Evolutionary conservation across 805 yeast genomes (phyloP), one percentile per base, ranked within the genome.

Genomic region (Pichia phayaonensis): DNA sequence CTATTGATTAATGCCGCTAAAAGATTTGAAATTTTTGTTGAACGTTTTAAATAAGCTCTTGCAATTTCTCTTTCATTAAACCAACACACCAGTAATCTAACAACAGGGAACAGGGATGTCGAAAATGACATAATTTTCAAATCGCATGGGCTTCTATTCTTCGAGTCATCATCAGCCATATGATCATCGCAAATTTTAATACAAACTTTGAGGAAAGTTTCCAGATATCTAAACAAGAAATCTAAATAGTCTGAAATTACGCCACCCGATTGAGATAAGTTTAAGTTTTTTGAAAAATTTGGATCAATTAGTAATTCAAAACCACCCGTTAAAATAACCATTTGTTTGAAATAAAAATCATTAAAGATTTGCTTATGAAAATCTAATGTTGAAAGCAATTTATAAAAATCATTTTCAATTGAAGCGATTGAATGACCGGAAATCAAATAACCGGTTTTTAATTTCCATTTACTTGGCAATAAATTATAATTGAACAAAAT

Each of bases 41-140:
- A 58, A 40, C 61, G 60, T 29, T 58, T 29, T 62, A 70, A 21
- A 69, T 58, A 44, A 12, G 57, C 60, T 20, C 62, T 51, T 26
- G 75, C 76, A 39, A 68, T 56, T 52, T 72, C 74, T 50, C 79
- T 72, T 42, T 75, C 74, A 54, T 73, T 77, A 24, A 83, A 59
- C 87, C 87, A 84, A 50, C 77, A 74, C 23, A 78, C 68, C 42
- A 77, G 61, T 11, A 84, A 64, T 57, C 90, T 70, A 0, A 79
- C 44, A 44, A 66, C 61, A 46, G 70, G 79, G 56, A 67, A 63
- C 23, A 67, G 54, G 11, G 60, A 44, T 44, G 63, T 54, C 31
- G 65, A 57, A 27, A 62, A 54, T 8, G 52, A 47, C 47, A 54
- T 39, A 13, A 47, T 42, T n/a, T 42, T 31, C 8, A 34, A 34